A percentile compares a stretch with the other conserved stretches of the same genome.
These are phyloP conservation scores for Fusarium sp. DNA, from an alignment of 2,329 filamentous ascomycete species.

Conservation along the genomic window DNA sequence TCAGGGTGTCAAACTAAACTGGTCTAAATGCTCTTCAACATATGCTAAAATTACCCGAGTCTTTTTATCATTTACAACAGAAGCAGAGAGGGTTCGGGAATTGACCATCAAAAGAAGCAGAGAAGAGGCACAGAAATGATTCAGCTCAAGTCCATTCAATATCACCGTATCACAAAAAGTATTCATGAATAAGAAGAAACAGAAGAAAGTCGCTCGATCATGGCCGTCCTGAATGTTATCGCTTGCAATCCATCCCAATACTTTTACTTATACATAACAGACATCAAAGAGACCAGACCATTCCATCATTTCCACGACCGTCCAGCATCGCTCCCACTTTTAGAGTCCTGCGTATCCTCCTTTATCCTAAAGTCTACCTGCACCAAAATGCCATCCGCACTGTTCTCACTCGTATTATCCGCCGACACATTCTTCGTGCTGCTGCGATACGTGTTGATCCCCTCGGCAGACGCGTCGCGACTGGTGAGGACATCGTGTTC, in stretches of 20 bases:
- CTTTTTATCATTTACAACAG: neutral
- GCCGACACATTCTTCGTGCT: constrained; percentile 27
- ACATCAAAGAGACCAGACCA: neutral
- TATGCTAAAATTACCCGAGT: too few relatives aligned
- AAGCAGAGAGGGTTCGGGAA: neutral
- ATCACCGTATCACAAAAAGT: neutral
- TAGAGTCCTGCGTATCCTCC: constrained; percentile 30
- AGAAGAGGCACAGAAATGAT: neutral
- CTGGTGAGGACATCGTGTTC: constrained; percentile 42
- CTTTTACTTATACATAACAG: neutral
- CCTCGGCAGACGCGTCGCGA: constrained; percentile 37
- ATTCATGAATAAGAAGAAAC: neutral
- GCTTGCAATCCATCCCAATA: neutral
- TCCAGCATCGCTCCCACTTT: neutral
- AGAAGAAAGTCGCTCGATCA: neutral
- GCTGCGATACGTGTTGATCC: constrained; percentile 34
- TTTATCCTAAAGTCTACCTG: constrained; percentile 49
- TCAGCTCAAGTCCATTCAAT: neutral
- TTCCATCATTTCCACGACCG: neutral
- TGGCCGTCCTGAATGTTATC: neutral
- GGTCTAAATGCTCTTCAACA: accelerated
- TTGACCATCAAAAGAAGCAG: neutral
- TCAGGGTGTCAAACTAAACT: neutral
- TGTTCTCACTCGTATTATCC: constrained; percentile 36
- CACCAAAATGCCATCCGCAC: constrained; percentile 47